Evolutionary conservation across 139 green algal species (phyloP).

Genomic region (Chloropicon primus): DNA sequence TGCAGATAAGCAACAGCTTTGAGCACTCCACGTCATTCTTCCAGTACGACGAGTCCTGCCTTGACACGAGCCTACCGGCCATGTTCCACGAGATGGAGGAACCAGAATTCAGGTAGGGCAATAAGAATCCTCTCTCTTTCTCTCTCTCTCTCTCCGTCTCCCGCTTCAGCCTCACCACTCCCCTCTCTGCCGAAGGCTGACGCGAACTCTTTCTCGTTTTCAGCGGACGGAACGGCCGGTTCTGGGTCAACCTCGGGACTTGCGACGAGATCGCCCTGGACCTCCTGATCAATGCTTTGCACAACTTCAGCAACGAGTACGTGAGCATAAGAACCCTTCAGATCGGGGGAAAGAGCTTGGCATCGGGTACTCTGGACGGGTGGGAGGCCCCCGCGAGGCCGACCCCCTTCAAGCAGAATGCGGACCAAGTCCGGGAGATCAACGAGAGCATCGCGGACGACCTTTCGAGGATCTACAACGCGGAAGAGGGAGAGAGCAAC

Average conservation of each 20-base stretch:
- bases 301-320: conserved; percentile 49
- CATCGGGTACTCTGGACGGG: neutral
- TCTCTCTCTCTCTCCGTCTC: no score
- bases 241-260: conserved; percentile 66
- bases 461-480: neutral
- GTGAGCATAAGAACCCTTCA: neutral
- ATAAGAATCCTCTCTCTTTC: conserved; percentile 46
- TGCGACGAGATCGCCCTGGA: conserved; percentile 76
- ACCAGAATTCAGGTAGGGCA: conserved; percentile 38
- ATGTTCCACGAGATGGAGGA: conserved; percentile 54
- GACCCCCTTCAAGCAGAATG: neutral
- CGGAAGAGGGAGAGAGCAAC: neutral
- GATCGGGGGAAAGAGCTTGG: neutral
- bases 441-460: neutral
- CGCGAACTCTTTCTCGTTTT: no score
- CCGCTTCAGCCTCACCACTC: no score
- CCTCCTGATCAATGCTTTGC: conserved; percentile 70
- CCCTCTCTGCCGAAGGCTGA: no score
- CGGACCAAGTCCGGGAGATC: neutral
- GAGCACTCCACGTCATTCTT: conserved; percentile 37
- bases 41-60: conserved; percentile 43
- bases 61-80: conserved; percentile 7
- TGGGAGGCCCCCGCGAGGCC: neutral
- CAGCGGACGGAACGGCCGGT: neutral
- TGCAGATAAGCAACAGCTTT: conserved; percentile 46